These are phyloP conservation scores for Rheum nobile DNA, from an alignment of 148 eudicot genomes.

Conservation along the genomic window DNA sequence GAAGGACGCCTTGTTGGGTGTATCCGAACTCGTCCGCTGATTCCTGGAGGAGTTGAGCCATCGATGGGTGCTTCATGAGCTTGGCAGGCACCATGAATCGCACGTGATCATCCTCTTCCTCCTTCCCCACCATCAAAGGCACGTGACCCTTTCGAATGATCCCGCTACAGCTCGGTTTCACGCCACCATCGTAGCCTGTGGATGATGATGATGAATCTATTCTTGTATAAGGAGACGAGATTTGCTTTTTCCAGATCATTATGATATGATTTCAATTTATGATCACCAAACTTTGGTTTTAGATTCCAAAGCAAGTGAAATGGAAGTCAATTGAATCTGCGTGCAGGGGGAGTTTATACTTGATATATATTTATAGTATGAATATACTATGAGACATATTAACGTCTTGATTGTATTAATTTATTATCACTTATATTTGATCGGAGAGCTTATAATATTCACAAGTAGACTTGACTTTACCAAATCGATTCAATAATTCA, in stretches of 20 bases:
- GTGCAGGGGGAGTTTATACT: background rate
- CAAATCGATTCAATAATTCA: background rate
- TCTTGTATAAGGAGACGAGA: background rate
- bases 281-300: background rate
- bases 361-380: background rate
- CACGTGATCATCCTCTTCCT: conserved; percentile 4
- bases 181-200: background rate
- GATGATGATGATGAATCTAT: background rate
- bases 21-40: background rate
- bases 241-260: conserved; percentile 1
- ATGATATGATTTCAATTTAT: background rate
- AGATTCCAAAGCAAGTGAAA: background rate
- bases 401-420: background rate
- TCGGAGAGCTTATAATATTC: background rate
- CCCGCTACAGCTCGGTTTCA: background rate
- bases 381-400: background rate
- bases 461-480: background rate
- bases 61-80: conserved; percentile 4
- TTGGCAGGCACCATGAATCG: background rate
- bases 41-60: background rate
- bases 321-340: background rate
- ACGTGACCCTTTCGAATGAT: background rate
- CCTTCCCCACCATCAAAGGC: conserved; percentile 1
- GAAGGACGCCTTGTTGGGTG: background rate
- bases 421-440: background rate